Evolutionary conservation across 139 green algal genomes (phyloP), one percentile per base, ranked within the genome.

Genomic region (Eudorina sp.): DNA sequence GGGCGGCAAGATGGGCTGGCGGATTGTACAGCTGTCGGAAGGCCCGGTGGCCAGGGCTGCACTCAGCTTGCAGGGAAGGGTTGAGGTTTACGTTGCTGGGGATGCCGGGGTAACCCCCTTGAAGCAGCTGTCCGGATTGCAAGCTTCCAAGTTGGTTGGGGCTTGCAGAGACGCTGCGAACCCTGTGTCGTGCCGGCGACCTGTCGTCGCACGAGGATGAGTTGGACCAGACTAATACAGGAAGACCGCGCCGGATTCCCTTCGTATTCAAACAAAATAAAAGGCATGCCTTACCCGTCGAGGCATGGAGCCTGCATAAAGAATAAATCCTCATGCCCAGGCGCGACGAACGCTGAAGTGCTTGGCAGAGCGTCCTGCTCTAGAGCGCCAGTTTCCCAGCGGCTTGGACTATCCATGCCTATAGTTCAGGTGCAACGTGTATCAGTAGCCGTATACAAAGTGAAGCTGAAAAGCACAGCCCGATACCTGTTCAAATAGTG

Each of bases 251-350:
- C n/a, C n/a, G n/a, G n/a, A n/a, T n/a, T n/a, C n/a, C n/a, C n/a
- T n/a, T n/a, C n/a, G n/a, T n/a, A n/a, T n/a, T n/a, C n/a, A n/a
- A n/a, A n/a, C n/a, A n/a, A n/a, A n/a, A n/a, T n/a, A n/a, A n/a
- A n/a, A n/a, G n/a, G n/a, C n/a, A n/a, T n/a, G n/a, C n/a, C n/a
- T 40, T 25, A 75, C 66, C 66, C 66, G 31, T 75, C 38, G 66
- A 75, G 66, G 66, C 66, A 13, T 25, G 46, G 36, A 9, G 13
- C 34, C 36, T 75, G 66, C 18, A 46, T 34, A 45, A 86, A n/a
- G 36, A 46, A 86, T 0, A 77, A 3, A 5, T 76, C 62, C 14
- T 87, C 81, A 4, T 87, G 81, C 4, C 81, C 81, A 4, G 64
- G 62, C 3, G 31, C 81, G 0, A 87, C 31, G 34, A 78, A 87